Conservation (phyloP, 495 filamentous ascomycete species). For the Pyrenula aspistea region DNA sequence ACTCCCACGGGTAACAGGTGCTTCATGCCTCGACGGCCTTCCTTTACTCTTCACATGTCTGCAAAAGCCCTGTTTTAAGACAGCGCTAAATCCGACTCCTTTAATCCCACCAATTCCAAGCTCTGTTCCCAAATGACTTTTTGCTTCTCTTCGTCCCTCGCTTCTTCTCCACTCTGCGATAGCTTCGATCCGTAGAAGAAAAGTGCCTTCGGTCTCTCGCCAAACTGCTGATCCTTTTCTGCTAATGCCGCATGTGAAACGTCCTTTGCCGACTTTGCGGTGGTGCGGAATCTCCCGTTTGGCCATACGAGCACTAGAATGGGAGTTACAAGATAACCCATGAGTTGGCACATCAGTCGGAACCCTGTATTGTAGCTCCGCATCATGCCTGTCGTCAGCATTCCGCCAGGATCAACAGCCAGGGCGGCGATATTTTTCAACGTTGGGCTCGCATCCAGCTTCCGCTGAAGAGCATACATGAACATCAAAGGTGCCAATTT, state of each 20-base stretch:
- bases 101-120: conserved; percentile 15
- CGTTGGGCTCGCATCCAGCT: conserved; percentile 20
- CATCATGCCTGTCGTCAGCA: conserved; percentile 16
- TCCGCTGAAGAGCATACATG: conserved; percentile 29
- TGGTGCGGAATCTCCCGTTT: conserved; percentile 20
- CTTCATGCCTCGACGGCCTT: too few relatives aligned
- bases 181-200: conserved; percentile 18
- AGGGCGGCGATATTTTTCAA: conserved; percentile 20
- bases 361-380: conserved; percentile 9
- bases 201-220: conserved; percentile 16
- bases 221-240: conserved; percentile 11
- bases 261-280: conserved; percentile 30
- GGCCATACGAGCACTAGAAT: conserved; percentile 11
- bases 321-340: background rate
- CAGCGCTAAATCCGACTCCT: conserved; percentile 18
- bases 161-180: conserved; percentile 13
- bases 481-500: conserved; percentile 31
- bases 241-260: conserved; percentile 23
- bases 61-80: background rate
- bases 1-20: background rate
- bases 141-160: conserved; percentile 22
- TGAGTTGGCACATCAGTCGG: conserved; percentile 4
- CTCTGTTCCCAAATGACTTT: conserved; percentile 21
- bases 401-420: conserved; percentile 21
- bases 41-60: too few relatives aligned